phyloP scores from a whole-genome alignment of 106 monocot species.

The Dendrobium officinale region DNA sequence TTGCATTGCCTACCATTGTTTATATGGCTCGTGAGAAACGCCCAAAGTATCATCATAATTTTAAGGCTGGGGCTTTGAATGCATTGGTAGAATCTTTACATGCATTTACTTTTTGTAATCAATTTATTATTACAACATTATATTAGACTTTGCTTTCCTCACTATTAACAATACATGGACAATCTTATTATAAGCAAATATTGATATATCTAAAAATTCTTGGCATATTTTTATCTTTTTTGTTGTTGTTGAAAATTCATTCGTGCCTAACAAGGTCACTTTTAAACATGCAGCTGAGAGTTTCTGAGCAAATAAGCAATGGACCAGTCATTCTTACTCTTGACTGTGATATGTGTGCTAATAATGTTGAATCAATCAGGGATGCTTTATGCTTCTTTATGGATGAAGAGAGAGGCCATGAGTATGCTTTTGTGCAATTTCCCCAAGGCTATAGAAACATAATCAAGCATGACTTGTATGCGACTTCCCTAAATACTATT shows the following conservation, averaged over 20 bases:
- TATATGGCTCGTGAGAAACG: conserved; percentile 79
- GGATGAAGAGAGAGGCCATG: conserved; percentile 34
- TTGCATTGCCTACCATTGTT: conserved; percentile 47
- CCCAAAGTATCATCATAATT: conserved; percentile 52
- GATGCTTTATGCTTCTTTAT: conserved; percentile 49
- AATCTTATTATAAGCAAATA: not conserved
- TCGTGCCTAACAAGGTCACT: not conserved
- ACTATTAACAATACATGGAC: not conserved
- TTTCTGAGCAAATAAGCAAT: conserved; percentile 69
- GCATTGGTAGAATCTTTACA: conserved; percentile 30
- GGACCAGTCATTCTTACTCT: conserved; percentile 53
- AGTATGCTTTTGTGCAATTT: conserved; percentile 38
- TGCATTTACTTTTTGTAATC: not conserved
- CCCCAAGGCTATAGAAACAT: conserved; percentile 30
- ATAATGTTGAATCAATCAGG: conserved; percentile 36
- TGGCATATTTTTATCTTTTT: not conserved
- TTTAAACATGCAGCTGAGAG: conserved; percentile 36
- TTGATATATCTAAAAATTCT: not conserved
- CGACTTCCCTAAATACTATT: conserved; percentile 4
- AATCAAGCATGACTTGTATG: conserved; percentile 38
- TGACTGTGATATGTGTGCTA: conserved; percentile 79
- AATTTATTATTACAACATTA: not conserved
- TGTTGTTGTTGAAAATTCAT: not conserved
- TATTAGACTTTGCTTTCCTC: not conserved
- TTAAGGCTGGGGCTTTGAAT: conserved; percentile 82